Base-by-base conservation (phyloP, 768 basidiomycete species). In the Tulasnella sp. region DNA sequence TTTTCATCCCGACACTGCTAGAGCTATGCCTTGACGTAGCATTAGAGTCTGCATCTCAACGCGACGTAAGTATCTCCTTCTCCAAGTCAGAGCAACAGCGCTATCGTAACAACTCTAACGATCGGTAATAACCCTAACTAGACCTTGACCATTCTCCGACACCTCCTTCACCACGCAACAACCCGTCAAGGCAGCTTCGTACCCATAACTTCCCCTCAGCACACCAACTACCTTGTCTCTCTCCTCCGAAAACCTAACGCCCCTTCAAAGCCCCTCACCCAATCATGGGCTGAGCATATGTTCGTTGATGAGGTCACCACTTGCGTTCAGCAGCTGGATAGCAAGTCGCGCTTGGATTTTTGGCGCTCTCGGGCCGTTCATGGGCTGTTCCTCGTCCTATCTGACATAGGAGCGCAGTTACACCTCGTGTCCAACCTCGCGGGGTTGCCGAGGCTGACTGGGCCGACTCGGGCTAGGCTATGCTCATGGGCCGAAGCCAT, bases 1-100 rank as follows among this genome's bases (percentile, higher is more conserved):
- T 25, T 24, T n/a, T 24, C 10, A 38, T 55, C 9, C 52, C 52
- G 0, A 60, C 50, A 10, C 29, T 60, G 19, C 22, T 42, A 30
- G 59, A 60, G 24, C 41, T 44, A 21, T 60, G 49, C 21, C 49
- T 60, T 41, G 59, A 60, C 51, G 38, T 46, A 10, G 30, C 29
- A n/a, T 25, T 53, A 12, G 59, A 60, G 19, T 44, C 53, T 31
- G 43, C 29, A 27, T 21, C 59, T 21, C 53, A 24, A 15, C 34
- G 21, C 27, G 59, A 60, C 29, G 59, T 60, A 38, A 52, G 50
- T 38, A 12, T 55, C 27, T 42, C n/a, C n/a, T n/a, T n/a, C n/a
- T n/a, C n/a, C n/a, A n/a, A n/a, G n/a, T n/a, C n/a, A n/a, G 12
- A 19, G 42, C 12, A 12, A 19, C 42, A 12, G 12, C 12, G 42